Evolutionary conservation across 2,329 filamentous ascomycete species (phyloP), one percentile per base, ranked within the genome.

Genomic region (Zymoseptoria passerinii): DNA sequence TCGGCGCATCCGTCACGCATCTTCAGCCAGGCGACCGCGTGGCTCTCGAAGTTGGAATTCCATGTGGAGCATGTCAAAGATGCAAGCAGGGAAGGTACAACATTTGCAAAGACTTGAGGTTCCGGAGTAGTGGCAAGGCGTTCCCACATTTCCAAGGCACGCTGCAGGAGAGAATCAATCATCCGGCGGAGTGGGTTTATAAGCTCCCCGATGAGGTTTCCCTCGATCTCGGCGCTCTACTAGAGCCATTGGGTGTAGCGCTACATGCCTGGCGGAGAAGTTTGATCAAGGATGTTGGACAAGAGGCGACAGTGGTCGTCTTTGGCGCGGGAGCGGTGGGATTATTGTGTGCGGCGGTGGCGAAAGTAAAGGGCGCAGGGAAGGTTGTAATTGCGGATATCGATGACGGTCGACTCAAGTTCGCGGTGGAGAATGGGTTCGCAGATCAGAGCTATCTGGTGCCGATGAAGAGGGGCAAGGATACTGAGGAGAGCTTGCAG

Each of bases 31-130:
- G 92, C 58, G 92, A 96, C 76, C 86, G 89, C 67, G 87, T 96
- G 19, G 91, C 92, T n/a, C 79, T 97, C 49, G 92, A 97, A 79
- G 92, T 95, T 13, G 92, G 92, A 54, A 82, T 89, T 55, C 90
- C 91, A 0, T 97, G 92, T 77, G 85, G 88, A 48, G 68, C 72
- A 48, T 86, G 83, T 67, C 71, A 76, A 20, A 73, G 80, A 54
- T 86, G 83, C 68, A 72, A 74, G 50, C 75, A 79, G 57, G 81
- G 80, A 54, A 73, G 83, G 54, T 85, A 85, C 69, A 86, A 86
- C 65, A 82, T 86, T 63, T 86, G 83, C 74, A 78, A 79, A 23
- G 74, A 74, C 8, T 79, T 86, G 76, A 75, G 75, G 48, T 85
- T 85, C 67, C 71, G 82, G 60, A 82, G 79, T 65, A 82, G 79